Evolutionary conservation across 257 asterid genomes (phyloP), one percentile per base, ranked within the genome.

Genomic region (Nyctanthes arbortristis): DNA sequence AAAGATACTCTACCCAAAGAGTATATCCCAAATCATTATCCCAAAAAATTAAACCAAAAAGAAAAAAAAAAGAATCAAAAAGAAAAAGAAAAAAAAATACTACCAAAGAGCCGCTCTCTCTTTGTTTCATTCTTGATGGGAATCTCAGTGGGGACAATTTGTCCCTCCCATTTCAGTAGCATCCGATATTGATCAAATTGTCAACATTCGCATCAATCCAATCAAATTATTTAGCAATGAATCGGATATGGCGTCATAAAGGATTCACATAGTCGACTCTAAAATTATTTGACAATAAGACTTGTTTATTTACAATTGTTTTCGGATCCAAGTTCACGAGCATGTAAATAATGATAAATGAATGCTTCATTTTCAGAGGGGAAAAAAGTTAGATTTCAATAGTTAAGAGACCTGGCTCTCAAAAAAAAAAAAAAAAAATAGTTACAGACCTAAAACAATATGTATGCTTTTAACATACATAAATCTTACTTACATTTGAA

Each of bases 81-180:
- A n/a, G n/a, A n/a, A n/a, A n/a, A 43, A 16, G 5, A 39, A 4
- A 47, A 29, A 22, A 36, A 14, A 47, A 4, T 20, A 24, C 25
- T 14, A 22, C 37, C 63, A 39, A 61, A 29, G n/a, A 13, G 61
- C 20, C 18, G 13, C 14, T 24, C 61, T 32, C 52, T 47, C 49
- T 20, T 70, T 70, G 20, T 30, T 43, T 6, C 37, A 49, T 66
- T 61, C 39, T 36, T 61, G 40, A 56, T n/a, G 30, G 32, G 74
- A 68, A 74, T 67, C 70, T 74, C 56, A 14, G 69, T 49, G 57
- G 70, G 39, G 37, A 58, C 39, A 3, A 52, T 47, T 47, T 8
- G 29, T 9, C 28, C 59, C 30, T 52, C 59, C 59, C 1, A 11
- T 9, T 22, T 52, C 59, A 8, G 9, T 20, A 22, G 59, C 59